Evolutionary conservation across 2,329 filamentous ascomycete species (phyloP), one percentile per base, ranked within the genome.

Genomic region (Fusarium gaditjirri): DNA sequence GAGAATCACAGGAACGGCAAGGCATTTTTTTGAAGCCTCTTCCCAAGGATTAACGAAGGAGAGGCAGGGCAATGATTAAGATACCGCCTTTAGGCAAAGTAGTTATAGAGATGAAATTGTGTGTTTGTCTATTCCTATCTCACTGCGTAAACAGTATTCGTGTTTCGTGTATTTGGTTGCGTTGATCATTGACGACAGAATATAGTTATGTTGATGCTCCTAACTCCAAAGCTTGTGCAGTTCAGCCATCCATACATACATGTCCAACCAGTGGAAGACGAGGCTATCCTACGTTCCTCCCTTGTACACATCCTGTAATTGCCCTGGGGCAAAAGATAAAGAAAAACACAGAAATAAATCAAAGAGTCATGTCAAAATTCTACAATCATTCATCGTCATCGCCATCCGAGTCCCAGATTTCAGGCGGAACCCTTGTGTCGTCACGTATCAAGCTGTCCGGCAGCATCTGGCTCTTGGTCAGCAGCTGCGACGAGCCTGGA

Each of bases 391-490:
- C 70, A 47, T 70, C 70, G 21, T 69, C 70, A 25, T 80, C 79
- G 13, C 83, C 71, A 13, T 83, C 81, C 42, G 80, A 83, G 67
- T 83, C 82, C 78, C 77, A 82, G 36, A 83, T 80, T 63, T 79
- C 79, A 19, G 76, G 77, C 9, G 79, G 79, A 29, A 74, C 73
- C 42, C 76, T 69, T 29, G 69, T 75, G 33, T 80, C 80, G 36
- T 85, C 84, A 35, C 77, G 71, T 12, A 85, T 27, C 61, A 86
- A 77, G 64, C 83, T 85, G 46, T 86, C 84, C 6, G 87, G 84
- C 62, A 90, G 78, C 80, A 87, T 83, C 77, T 89, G 87, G 68
- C 86, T 88, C 72, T 82, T 84, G 4, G 84, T 84, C 63, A 85
- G 75, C 23, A 88, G 80, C 77, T 90, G 86, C 13, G 86, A 87